Evolutionary conservation across 2,329 filamentous ascomycete species (phyloP), one percentile per base, ranked within the genome.

Genomic region (Colletotrichum incanum): DNA sequence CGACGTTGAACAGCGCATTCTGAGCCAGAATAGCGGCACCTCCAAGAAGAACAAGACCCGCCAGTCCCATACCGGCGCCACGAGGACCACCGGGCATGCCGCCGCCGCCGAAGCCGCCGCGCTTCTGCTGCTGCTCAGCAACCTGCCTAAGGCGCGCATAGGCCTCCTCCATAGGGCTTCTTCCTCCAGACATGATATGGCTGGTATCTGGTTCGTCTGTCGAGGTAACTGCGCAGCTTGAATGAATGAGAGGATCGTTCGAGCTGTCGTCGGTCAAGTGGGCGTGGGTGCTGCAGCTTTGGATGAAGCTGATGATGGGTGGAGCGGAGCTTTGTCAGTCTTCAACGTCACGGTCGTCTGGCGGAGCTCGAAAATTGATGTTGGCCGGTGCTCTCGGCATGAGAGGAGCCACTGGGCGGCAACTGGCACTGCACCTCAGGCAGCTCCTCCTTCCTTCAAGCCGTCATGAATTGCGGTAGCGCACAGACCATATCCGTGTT

Each of bases 1-100:
- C 96, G 78, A 99, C 96, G 86, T 93, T 93, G 86, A 93, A 93
- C 6, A 93, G 86, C 55, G 90, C 88, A 81, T 91, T 89, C 77
- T 88, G 86, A 75, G 91, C 77, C 76, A 91, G 74, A 77, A 88
- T 79, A 68, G 84, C 81, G 56, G 86, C 88, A 70, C 86, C 87
- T 20, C 83, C 84, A 54, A 89, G 78, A 41, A 89, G 77, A 23
- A 82, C 76, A 26, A 85, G 77, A 54, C 82, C 85, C 39, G 81
- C 79, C 59, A 88, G 65, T 43, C 82, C 83, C 64, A 81, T 81
- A 39, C 82, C 81, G 55, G 80, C 80, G 45, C 82, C 81, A 20
- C 82, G 74, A 58, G 71, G 67, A 60, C 82, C 82, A 69, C 82
- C 81, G 50, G 84, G 82, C 71, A 83, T 79, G 61, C 82, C 81